A percentile compares a stretch with the other conserved stretches of the same genome.
phyloP scores from a whole-genome alignment of 1,284 basidiomycete genomes.

The Nidula niveotomentosa region DNA sequence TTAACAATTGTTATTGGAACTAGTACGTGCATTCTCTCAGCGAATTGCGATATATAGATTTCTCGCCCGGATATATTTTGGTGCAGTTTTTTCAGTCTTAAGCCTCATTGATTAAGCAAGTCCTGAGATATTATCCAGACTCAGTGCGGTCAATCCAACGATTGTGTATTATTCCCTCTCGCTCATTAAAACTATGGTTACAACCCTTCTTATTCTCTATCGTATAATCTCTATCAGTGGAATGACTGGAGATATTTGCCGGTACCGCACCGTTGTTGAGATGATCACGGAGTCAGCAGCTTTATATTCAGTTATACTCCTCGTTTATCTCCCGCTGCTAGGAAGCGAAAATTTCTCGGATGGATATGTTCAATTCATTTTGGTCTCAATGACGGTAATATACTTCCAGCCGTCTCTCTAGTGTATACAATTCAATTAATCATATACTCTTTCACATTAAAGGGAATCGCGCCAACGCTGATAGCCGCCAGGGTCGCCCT shows the following conservation, averaged over 20 bases:
- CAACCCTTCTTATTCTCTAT: constrained; percentile 3
- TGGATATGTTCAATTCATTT: not conserved
- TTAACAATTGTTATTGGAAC: not conserved
- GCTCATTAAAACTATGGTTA: constrained; percentile 1
- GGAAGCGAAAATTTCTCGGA: not conserved
- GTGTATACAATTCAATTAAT: not conserved
- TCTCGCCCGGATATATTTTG: not conserved
- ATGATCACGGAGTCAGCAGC: not conserved
- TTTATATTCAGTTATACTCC: not conserved
- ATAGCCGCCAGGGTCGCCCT: not conserved
- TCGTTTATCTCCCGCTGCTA: not conserved
- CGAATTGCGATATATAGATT: not conserved
- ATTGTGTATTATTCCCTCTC: constrained; percentile 7
- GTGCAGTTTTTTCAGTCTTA: not conserved
- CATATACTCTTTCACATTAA: not conserved
- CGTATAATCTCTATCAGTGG: constrained; percentile 2
- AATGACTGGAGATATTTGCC: not conserved
- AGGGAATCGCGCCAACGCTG: not conserved
- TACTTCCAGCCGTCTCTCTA: not conserved
- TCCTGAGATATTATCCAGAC: not conserved
- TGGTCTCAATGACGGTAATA: not conserved
- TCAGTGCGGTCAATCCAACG: not conserved
- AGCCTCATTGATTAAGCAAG: constrained; percentile 3
- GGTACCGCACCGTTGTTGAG: not conserved
- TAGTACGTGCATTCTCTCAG: not conserved